Evolutionary conservation across 2,329 filamentous ascomycete species (phyloP).

Genomic region (Neospermospora avenae): DNA sequence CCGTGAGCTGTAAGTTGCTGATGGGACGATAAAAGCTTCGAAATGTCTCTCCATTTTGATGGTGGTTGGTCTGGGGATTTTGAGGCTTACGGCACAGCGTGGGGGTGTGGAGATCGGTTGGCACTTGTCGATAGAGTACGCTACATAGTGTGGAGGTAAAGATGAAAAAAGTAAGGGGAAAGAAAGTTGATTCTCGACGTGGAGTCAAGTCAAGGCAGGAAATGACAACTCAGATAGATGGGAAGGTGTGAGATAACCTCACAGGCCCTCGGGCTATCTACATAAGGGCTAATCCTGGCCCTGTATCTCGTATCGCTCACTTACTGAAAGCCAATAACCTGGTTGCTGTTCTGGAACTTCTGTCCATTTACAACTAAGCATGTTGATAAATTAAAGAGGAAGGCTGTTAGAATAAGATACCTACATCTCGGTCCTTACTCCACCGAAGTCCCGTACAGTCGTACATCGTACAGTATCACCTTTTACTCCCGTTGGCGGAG

Average conservation of each 20-base stretch:
- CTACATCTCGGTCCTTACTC: too few relatives aligned
- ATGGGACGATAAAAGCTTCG: not conserved
- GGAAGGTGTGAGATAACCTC: not conserved
- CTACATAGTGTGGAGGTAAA: slow-evolving; percentile 5
- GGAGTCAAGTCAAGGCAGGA: not conserved
- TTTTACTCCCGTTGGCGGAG: not conserved
- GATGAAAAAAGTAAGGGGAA: not conserved
- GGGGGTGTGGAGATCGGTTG: not conserved
- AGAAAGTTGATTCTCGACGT: not conserved
- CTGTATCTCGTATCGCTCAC: not conserved
- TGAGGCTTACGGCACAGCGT: not conserved
- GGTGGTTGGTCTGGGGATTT: slow-evolving; percentile 2
- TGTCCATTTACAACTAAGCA: too few relatives aligned
- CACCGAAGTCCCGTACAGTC: not conserved
- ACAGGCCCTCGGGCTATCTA: not conserved
- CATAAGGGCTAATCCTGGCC: not conserved
- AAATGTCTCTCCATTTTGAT: not conserved
- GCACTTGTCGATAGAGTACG: not conserved
- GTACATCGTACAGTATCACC: not conserved
- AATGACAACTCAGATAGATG: slow-evolving; percentile 1
- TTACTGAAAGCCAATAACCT: not conserved
- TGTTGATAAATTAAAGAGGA: not conserved
- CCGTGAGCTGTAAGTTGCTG: not conserved
- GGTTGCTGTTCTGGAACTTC: not conserved
- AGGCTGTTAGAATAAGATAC: not conserved